Percentiles rank a stretch among this genome's conserved stretches.
phyloP scores from a whole-genome alignment of 1,284 basidiomycete species.

The Meripilus lineatus region DNA sequence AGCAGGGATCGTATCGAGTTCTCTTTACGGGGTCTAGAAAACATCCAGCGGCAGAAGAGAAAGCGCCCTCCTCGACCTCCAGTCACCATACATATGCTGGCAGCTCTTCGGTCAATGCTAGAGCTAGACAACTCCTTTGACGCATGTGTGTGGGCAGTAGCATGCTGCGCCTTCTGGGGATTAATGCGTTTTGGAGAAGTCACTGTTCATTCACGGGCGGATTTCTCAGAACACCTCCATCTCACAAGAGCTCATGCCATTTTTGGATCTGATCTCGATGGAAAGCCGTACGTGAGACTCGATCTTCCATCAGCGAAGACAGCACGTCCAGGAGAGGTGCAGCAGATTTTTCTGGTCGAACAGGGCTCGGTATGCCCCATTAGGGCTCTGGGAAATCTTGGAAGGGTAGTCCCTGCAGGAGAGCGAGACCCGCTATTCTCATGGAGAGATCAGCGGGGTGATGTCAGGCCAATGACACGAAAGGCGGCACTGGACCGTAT shows the following conservation, averaged over 20 bases:
- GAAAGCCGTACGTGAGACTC: conserved; percentile 20
- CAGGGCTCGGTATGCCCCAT: conserved; percentile 24
- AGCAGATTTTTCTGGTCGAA: conserved; percentile 22
- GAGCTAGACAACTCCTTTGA: conserved; percentile 27
- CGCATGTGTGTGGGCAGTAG: conserved; percentile 32
- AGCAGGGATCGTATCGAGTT: conserved; percentile 21
- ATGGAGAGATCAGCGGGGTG: conserved; percentile 18
- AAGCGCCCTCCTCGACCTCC: conserved; percentile 23
- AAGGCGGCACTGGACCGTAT: conserved; percentile 21
- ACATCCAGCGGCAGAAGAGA: conserved; percentile 17
- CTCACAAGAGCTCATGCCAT: conserved; percentile 15
- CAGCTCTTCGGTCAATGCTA: conserved; percentile 15
- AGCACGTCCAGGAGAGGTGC: conserved; percentile 27
- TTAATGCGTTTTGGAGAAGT: conserved; percentile 33
- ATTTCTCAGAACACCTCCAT: conserved; percentile 18
- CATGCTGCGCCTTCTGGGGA: conserved; percentile 32
- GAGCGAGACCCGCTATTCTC: conserved; percentile 27
- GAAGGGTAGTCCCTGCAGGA: conserved; percentile 24
- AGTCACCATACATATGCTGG: conserved; percentile 27
- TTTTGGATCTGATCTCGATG: conserved; percentile 18
- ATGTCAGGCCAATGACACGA: conserved; percentile 24
- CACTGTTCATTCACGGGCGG: conserved; percentile 16
- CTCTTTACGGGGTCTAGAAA: conserved; percentile 26
- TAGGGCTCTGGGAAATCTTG: conserved; percentile 27
- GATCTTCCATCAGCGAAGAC: conserved; percentile 32